Evolutionary conservation across 306 rosid genomes (phyloP), one percentile per base, ranked within the genome.

Genomic region (Vicia sativa): DNA sequence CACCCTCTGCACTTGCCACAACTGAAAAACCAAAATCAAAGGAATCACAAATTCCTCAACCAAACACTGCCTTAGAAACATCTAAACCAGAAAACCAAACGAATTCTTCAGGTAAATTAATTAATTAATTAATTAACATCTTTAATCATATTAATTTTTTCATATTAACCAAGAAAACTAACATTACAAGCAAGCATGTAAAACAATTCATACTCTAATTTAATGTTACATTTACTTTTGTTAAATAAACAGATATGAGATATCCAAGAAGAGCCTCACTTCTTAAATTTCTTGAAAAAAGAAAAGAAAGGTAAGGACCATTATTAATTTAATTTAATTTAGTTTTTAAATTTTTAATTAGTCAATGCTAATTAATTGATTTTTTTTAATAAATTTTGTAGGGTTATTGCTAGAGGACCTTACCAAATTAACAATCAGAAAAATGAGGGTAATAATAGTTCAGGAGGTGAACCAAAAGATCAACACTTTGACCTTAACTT

Each of bases 201-300:
- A 28, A 16, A 53, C 41, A 42, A 42, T 71, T 29, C 46, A 34
- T 42, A 11, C 2, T 14, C 70, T 75, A 44, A 78, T 71, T 23
- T 11, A 34, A 41, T 43, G 26, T 68, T 60, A 2, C 57, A 11
- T 52, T 23, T 16, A 60, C 67, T 59, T 28, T 49, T 53, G 12
- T 4, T 53, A 34, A 9, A 31, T 37, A 29, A 61, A 19, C 76
- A 81, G 96, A 92, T 73, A 57, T 92, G 82, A 86, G 92, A 19
- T 84, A 87, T 50, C 92, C 91, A 41, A 86, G 96, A 77, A 83
- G 96, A 82, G 81, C 83, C 60, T 92, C 98, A 9, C 98, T 92
- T 39, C 85, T 87, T n/a, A 87, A 91, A 60, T 92, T 92, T 77
- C 81, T 90, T 55, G 91, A 84, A 80, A 92, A 92, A 78, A 90